Base-by-base conservation (phyloP, 331 rosid species). In the Spiraea crenata region DNA sequence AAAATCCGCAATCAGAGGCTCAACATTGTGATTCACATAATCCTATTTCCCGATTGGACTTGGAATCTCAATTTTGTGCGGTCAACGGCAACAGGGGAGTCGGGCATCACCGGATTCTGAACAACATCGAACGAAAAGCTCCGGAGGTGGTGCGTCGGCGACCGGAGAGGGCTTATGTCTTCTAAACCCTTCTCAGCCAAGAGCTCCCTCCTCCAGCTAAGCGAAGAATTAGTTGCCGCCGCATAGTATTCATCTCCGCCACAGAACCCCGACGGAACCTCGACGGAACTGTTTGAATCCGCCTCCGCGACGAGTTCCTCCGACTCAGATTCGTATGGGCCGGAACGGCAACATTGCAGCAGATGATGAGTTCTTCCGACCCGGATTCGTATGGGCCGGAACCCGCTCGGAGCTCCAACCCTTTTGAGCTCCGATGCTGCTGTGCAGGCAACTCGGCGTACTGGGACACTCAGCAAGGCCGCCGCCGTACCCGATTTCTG, bases 361-460 rank as follows among this genome's bases (percentile, higher is more conserved):
- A 63, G 77, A 63, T 40, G 74, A 76, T 40, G 72, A 78, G 41
- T 89, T 86, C 86, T 87, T 95, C 62, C 97, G 77, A 1, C 81
- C 78, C 46, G 70, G 83, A 72, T 69, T 83, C 5, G 83, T 42
- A 67, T 84, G 92, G 73, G 68, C 80, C 49, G 99, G 92, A 65
- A 95, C 96, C 50, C 99, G 82, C 89, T 95, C 99, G 0, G 99
- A 95, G 73, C 96, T 83, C 99, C 99, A 95, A 50, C 99, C 98
- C 50, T 91, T 95, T 8, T 87, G 99, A 85, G 85, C 85, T 63
- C 83, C 90, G 9, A 81, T 78, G 60, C 89, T 79, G 20, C 79
- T 69, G 37, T 87, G 93, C 49, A 87, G 74, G 79, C 89, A 91
- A 74, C 77, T 91, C 1, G 99, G 99, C 4, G 99, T 95, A 56